Evolutionary conservation across 179 eudicot genomes (phyloP).

Genomic region (Beta lomatogona): DNA sequence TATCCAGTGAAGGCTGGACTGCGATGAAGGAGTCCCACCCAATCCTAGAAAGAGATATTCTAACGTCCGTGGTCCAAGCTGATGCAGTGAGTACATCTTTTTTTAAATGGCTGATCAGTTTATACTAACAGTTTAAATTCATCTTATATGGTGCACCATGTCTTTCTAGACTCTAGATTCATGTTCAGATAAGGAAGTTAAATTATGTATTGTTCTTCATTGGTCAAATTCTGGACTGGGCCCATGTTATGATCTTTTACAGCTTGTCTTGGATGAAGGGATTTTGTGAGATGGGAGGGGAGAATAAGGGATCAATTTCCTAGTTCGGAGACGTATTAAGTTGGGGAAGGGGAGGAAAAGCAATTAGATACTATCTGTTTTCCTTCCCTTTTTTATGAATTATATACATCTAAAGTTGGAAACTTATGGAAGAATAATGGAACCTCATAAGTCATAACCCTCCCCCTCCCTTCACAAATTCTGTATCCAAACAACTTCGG

Average conservation of each 20-base stretch:
- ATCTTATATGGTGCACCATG: not conserved
- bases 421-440: not conserved
- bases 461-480: no score
- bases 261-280: not conserved
- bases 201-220: not conserved
- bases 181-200: not conserved
- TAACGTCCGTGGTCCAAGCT: slow-evolving; percentile 39
- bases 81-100: slow-evolving; percentile 54
- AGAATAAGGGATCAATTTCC: not conserved
- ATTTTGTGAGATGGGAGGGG: not conserved
- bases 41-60: slow-evolving; percentile 56
- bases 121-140: not conserved
- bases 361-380: not conserved
- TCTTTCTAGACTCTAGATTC: not conserved
- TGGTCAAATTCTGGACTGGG: not conserved
- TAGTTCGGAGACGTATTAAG: not conserved
- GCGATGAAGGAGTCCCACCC: slow-evolving; percentile 81
- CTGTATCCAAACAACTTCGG: no score
- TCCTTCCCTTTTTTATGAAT: not conserved
- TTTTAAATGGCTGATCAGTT: not conserved
- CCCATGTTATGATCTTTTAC: no score
- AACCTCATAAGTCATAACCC: no score
- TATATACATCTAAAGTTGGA: not conserved
- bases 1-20: slow-evolving; percentile 73
- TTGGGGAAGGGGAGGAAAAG: not conserved